Evolutionary conservation across 202 grass and related monocot genomes (phyloP), one percentile per base, ranked within the genome.

Genomic region (Schoenoplectus triqueter): DNA sequence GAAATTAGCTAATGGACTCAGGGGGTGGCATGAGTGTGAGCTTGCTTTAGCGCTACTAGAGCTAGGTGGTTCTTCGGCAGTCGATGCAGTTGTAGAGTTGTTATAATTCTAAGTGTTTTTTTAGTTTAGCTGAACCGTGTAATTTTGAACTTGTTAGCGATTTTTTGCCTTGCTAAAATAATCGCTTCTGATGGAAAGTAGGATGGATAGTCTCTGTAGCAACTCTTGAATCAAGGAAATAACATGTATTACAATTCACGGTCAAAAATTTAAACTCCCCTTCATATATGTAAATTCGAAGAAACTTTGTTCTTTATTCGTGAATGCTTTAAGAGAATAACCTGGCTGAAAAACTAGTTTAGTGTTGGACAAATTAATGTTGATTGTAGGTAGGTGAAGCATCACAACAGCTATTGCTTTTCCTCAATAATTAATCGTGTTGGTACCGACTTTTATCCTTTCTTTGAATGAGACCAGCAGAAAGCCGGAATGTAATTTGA

Each of bases 41-140:
- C 87, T 99, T 59, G 93, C 96, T 4, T 48, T 96, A 4, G 86
- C 88, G 5, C 90, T 96, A 10, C 93, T 99, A 45, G 96, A 99
- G 86, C 88, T 86, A 54, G 93, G 90, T 41, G 96, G 96, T 19
- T 75, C 90, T 1, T 54, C 88, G 2, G 77, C 91, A 7, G 86
- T 99, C 45, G 85, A 90, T n/a, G 56, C 66, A 83, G 93, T 92
- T 77, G 84, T 99, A 2, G 93, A 99, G 8, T 86, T 88, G 44
- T 59, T 99, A 42, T 64, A 60, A 61, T 61, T 4, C 69, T 73
- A 73, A 73, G 51, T 20, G 61, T 61, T 31, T 79, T 44, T 18
- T 31, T 79, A 6, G 55, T 79, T 39, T 59, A 50, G 70, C 31
- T 60, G 49, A 79, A 39, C 75, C 57, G 75, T 45, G 54, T 97